Conservation (phyloP, 2,329 filamentous ascomycete species). For the Stagonosporopsis rhizophila region DNA sequence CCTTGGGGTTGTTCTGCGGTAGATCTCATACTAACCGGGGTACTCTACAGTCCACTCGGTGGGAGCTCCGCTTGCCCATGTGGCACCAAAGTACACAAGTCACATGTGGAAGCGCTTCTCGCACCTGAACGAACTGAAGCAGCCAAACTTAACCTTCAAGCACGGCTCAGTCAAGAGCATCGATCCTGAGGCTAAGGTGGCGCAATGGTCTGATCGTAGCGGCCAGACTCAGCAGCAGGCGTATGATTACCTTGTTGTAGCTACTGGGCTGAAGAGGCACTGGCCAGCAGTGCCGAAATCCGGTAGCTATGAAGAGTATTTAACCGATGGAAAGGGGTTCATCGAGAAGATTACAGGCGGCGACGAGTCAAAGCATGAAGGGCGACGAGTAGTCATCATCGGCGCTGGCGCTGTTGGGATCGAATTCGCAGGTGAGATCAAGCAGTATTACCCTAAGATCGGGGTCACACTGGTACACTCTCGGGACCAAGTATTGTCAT, state of each 20-base stretch:
- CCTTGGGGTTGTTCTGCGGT: slow-evolving; percentile 14
- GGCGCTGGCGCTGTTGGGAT: slow-evolving; percentile 81
- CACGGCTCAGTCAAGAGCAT: slow-evolving; percentile 70
- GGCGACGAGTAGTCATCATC: slow-evolving; percentile 70
- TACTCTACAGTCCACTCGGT: slow-evolving; percentile 71
- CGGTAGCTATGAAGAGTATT: slow-evolving; percentile 66
- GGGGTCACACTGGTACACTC: slow-evolving; percentile 80
- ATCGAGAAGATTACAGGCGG: slow-evolving; percentile 56
- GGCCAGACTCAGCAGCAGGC: slow-evolving; percentile 53
- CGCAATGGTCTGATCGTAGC: slow-evolving; percentile 61
- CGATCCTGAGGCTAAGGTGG: slow-evolving; percentile 66
- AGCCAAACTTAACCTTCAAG: slow-evolving; percentile 67
- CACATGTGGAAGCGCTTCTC: slow-evolving; percentile 75
- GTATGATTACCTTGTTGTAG: slow-evolving; percentile 80
- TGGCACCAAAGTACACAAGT: slow-evolving; percentile 66
- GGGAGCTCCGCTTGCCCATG: slow-evolving; percentile 75
- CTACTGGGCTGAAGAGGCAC: slow-evolving; percentile 71
- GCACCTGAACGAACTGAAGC: slow-evolving; percentile 71
- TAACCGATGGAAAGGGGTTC: slow-evolving; percentile 67
- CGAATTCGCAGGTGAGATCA: slow-evolving; percentile 82
- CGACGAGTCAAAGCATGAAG: slow-evolving; percentile 33
- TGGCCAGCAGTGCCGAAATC: slow-evolving; percentile 78
- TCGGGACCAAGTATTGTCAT: slow-evolving; percentile 71
- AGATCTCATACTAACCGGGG: slow-evolving; percentile 27
- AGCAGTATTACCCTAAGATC: slow-evolving; percentile 67